These are phyloP conservation scores for Pyrrhoderma lamaoense DNA, from an alignment of 1,284 basidiomycete species.

Conservation along the genomic window DNA sequence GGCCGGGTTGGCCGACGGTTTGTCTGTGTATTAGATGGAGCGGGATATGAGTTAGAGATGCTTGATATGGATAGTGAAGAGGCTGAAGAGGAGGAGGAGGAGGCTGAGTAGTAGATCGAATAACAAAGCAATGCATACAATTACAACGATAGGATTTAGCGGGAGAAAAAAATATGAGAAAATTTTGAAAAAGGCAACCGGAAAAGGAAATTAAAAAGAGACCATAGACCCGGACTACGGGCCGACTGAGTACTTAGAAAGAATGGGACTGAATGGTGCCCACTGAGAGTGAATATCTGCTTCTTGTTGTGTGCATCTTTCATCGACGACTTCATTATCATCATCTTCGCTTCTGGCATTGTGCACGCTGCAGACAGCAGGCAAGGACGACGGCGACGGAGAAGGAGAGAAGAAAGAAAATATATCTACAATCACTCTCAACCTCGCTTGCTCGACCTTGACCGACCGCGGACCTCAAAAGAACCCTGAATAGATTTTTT, in stretches of 20 bases:
- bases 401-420: conserved; percentile 2
- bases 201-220: too few relatives aligned
- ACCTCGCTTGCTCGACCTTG: too few relatives aligned
- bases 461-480: too few relatives aligned
- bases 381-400: background rate
- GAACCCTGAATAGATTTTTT: conserved; percentile 16
- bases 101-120: conserved; percentile 28
- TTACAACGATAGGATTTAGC: conserved; percentile 8
- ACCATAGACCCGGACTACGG: too few relatives aligned
- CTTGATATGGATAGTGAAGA: conserved; percentile 68
- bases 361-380: too few relatives aligned
- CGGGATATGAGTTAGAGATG: conserved; percentile 57
- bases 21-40: conserved; percentile 60
- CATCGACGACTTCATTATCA: too few relatives aligned
- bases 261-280: conserved; percentile 1
- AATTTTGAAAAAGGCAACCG: too few relatives aligned
- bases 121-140: conserved; percentile 30
- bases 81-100: conserved; percentile 45
- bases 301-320: too few relatives aligned
- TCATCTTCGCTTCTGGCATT: too few relatives aligned
- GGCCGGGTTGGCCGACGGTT: conserved; percentile 65
- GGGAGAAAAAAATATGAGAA: too few relatives aligned
- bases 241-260: background rate
- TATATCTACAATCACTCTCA: background rate
- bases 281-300: too few relatives aligned